Base-by-base conservation (phyloP, 2,329 filamentous ascomycete genomes). In the Talaromyces verruculosus region DNA sequence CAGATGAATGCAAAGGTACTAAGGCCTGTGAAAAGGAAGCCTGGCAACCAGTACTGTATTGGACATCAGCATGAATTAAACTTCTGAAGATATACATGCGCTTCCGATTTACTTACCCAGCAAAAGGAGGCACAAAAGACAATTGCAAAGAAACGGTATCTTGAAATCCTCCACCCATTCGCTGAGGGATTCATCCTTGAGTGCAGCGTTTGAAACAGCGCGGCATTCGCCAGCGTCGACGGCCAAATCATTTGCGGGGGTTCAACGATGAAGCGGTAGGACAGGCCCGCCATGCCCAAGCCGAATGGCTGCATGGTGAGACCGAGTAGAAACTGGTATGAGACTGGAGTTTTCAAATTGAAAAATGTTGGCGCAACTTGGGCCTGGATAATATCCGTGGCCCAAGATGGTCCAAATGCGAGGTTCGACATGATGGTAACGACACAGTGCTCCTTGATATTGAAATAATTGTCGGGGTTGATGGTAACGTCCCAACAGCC, bases 371-470 rank as follows among this genome's bases (percentile, higher is more conserved):
- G 62, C 67, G 69, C 65, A 28, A 68, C 72, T 37, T 79, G 74
- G 5, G 79, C 79, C 62, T 81, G 77, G 63, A 81, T 78, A 19
- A 81, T 75, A 61, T 79, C 79, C 33, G 79, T 82, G 0, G 79
- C 76, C 70, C 70, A 71, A 30, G 70, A 71, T 30, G 68, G 80
- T 5, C 79, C 80, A 68, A 83, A 83, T 13, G 77, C 79, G 17
- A 83, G 77, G 64, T 83, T 84, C 49, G 76, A 78, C 81, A 83
- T 82, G 62, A 83, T 81, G 43, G 81, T 80, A 41, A 82, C 76
- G 15, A 82, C 68, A 0, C 79, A 77, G 64, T 83, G 81, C 59
- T 83, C 81, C 67, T 83, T 83, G 71, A 82, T 79, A 67, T 82
- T 83, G 71, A 82, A 83, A 61, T 75, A 71, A 45, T 74, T 74